A percentile compares a stretch with the other conserved stretches of the same genome.
Evolutionary conservation across 2,329 filamentous ascomycete species (phyloP).

Genomic region (Sclerotinia glacialis): DNA sequence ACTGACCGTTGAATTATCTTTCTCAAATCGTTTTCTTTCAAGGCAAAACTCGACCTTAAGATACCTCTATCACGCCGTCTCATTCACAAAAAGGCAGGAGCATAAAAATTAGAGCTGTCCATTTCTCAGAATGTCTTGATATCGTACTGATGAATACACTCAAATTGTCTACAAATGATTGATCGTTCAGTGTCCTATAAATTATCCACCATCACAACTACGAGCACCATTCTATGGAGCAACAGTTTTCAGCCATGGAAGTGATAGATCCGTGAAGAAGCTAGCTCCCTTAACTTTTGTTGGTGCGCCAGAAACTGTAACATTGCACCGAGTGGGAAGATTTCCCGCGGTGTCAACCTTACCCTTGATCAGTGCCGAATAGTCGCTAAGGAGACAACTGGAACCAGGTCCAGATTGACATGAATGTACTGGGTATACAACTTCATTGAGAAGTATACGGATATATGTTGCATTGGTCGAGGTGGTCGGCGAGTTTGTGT

Average conservation of each 20-base stretch:
- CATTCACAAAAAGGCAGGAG: not conserved
- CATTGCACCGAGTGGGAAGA: slow-evolving; percentile 5
- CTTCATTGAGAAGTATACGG: slow-evolving; percentile 12
- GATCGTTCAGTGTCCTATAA: not conserved
- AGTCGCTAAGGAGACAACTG: slow-evolving; percentile 12
- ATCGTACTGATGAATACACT: not conserved
- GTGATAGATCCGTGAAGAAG: slow-evolving; percentile 10
- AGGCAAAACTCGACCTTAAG: no score
- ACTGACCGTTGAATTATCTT: not conserved
- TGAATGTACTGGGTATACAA: not conserved
- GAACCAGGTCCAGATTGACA: not conserved
- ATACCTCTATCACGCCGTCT: not conserved
- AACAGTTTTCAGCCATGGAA: not conserved
- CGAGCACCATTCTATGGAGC: not conserved
- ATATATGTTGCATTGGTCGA: not conserved
- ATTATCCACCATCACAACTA: no score
- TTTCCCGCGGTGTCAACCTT: slow-evolving; percentile 3
- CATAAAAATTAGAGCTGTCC: not conserved
- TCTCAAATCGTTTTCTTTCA: not conserved
- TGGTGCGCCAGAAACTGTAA: not conserved
- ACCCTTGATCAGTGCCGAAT: not conserved
- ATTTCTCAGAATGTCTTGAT: not conserved
- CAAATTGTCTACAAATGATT: not conserved
- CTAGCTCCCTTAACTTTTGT: slow-evolving; percentile 12
- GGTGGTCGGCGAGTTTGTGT: not conserved